Conservation (phyloP, 768 basidiomycete genomes). For the Clathrus columnatus region DNA sequence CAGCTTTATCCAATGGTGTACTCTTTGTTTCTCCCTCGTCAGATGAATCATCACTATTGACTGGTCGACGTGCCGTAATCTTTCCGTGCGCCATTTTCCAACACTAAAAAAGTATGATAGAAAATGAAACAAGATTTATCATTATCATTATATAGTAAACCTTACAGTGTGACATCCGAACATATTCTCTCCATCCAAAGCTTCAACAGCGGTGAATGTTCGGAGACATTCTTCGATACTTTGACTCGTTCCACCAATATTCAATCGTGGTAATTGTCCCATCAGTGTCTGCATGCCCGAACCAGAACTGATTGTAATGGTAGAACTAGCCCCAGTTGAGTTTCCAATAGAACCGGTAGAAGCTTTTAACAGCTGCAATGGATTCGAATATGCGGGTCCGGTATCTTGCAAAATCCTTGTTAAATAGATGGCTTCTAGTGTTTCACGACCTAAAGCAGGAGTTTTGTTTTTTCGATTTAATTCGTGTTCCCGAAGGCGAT, state of each 20-base stretch:
- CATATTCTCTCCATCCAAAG: slow-evolving; percentile 88
- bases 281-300: slow-evolving; percentile 10
- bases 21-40: slow-evolving; percentile 16
- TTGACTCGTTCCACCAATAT: slow-evolving; percentile 28
- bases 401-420: slow-evolving; percentile 62
- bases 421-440: slow-evolving; percentile 54
- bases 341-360: slow-evolving; percentile 17
- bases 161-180: slow-evolving; percentile 63
- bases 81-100: slow-evolving; percentile 82
- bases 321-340: slow-evolving; percentile 16
- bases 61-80: slow-evolving; percentile 10
- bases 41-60: slow-evolving; percentile 19
- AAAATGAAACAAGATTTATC: neutral
- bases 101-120: slow-evolving; percentile 37
- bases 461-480: neutral
- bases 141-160: neutral
- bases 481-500: neutral
- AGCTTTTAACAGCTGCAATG: slow-evolving; percentile 44
- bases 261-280: slow-evolving; percentile 35
- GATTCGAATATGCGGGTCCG: slow-evolving; percentile 29
- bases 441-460: slow-evolving; percentile 40
- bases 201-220: slow-evolving; percentile 89
- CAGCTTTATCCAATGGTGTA: neutral
- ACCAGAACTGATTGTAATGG: slow-evolving; percentile 9
- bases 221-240: slow-evolving; percentile 73